phyloP scores from a whole-genome alignment of 2,329 filamentous ascomycete genomes.

The Nemania sp. region DNA sequence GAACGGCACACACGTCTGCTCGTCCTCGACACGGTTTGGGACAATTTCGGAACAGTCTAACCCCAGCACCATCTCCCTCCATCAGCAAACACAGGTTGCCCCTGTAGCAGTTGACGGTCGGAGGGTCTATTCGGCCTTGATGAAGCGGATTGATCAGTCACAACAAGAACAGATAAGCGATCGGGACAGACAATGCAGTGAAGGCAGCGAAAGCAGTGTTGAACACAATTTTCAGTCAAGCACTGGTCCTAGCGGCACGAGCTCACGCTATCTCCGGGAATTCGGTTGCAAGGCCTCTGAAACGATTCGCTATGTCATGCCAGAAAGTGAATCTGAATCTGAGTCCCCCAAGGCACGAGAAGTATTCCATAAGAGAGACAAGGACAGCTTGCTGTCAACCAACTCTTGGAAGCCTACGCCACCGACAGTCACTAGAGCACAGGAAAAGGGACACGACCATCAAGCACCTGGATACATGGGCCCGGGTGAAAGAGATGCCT shows the following conservation, averaged over 20 bases:
- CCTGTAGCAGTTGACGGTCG: slow-evolving; percentile 55
- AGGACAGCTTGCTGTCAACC: neutral
- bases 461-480: slow-evolving; percentile 10
- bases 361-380: slow-evolving; percentile 5
- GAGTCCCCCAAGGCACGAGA: slow-evolving; percentile 16
- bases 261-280: slow-evolving; percentile 23
- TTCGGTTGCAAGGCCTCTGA: slow-evolving; percentile 13
- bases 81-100: slow-evolving; percentile 18
- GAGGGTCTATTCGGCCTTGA: slow-evolving; percentile 66
- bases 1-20: slow-evolving; percentile 50
- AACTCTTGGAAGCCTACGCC: neutral
- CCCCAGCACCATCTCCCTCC: slow-evolving; percentile 23
- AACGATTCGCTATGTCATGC: slow-evolving; percentile 37
- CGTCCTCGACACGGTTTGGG: slow-evolving; percentile 42
- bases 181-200: slow-evolving; percentile 30
- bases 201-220: slow-evolving; percentile 12
- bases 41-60: slow-evolving; percentile 34
- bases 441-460: neutral
- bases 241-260: slow-evolving; percentile 29
- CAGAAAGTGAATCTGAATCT: slow-evolving; percentile 31
- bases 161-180: slow-evolving; percentile 32
- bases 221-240: slow-evolving; percentile 26
- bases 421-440: neutral
- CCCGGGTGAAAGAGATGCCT: neutral
- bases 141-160: slow-evolving; percentile 56